Evolutionary conservation across 2,329 filamentous ascomycete species (phyloP), one percentile per base, ranked within the genome.

Genomic region (Rutstroemia sp.): DNA sequence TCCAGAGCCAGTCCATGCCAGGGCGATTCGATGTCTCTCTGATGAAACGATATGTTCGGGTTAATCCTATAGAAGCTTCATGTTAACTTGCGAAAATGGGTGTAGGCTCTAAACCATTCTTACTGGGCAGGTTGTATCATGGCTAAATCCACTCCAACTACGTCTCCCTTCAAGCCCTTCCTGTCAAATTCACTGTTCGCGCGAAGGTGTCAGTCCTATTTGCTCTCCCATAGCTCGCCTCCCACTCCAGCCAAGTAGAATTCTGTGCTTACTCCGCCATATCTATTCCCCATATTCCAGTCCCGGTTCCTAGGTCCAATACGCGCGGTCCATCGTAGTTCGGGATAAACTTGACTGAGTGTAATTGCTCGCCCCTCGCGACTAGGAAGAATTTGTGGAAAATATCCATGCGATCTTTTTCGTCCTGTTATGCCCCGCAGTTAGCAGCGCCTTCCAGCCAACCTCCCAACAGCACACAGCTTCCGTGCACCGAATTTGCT

Each of bases 211-310:
- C 45, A 58, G 57, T 44, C 12, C 25, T 19, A 25, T 30, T 19
- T 23, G 17, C 12, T 34, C 27, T 42, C 12, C 17, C n/a, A 30
- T n/a, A 46, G 17, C 21, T 16, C 9, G 21, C 27, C 50, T 23
- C 23, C 25, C 34, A 19, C 9, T 27, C 19, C 30, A 34, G 57
- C 9, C 23, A 50, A 19, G 30, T 48, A 45, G 19, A 42, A 42
- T 55, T 30, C 30, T 37, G 54, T 65, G 73, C 82, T 73, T 75
- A 89, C 80, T 88, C 84, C 60, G 88, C 87, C 73, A 96, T 87
- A 63, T 92, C 87, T 64, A 95, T 88, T 42, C 87, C 83, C 92
- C 92, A 97, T 59, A 95, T 92, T 41, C 90, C 91, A 1, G 90
- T 95, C 19, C 92, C 92, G 61, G 87, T 92, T 44, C 91, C 92